A percentile compares a stretch with the other conserved stretches of the same genome.
Conservation (phyloP, 371 early-diverging fungal genomes). For the Mortierella sp. region DNA sequence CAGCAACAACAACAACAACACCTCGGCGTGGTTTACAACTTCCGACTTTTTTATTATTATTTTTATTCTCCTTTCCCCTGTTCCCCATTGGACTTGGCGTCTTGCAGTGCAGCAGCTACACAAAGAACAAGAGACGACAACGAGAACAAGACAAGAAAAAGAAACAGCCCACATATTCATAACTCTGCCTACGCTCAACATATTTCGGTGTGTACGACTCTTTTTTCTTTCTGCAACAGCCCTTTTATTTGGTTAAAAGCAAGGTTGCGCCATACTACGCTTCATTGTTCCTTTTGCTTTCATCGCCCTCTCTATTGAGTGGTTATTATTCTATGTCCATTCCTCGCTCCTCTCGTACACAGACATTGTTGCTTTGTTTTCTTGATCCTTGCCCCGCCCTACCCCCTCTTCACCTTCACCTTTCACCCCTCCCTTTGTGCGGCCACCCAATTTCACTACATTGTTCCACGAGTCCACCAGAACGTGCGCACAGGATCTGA, state of each 20-base stretch:
- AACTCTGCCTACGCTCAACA: background rate
- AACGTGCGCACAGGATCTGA: conserved; percentile 14
- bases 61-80: too few relatives aligned
- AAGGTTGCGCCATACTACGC: background rate
- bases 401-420: background rate
- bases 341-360: background rate
- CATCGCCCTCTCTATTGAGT: background rate
- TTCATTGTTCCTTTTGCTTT: background rate
- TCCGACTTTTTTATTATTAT: too few relatives aligned
- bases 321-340: too few relatives aligned
- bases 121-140: too few relatives aligned
- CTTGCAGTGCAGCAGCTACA: too few relatives aligned
- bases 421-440: background rate
- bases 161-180: too few relatives aligned
- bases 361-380: too few relatives aligned
- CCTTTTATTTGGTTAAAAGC: background rate
- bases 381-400: background rate
- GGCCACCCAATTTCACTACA: background rate
- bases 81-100: too few relatives aligned
- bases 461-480: conserved; percentile 5
- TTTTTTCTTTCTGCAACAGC: background rate
- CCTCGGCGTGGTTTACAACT: background rate
- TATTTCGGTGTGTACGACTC: background rate
- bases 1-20: too few relatives aligned
- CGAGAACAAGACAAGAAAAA: too few relatives aligned